These are phyloP conservation scores for Luvunga scandens DNA, from an alignment of 345 rosid species.

Conservation along the genomic window DNA sequence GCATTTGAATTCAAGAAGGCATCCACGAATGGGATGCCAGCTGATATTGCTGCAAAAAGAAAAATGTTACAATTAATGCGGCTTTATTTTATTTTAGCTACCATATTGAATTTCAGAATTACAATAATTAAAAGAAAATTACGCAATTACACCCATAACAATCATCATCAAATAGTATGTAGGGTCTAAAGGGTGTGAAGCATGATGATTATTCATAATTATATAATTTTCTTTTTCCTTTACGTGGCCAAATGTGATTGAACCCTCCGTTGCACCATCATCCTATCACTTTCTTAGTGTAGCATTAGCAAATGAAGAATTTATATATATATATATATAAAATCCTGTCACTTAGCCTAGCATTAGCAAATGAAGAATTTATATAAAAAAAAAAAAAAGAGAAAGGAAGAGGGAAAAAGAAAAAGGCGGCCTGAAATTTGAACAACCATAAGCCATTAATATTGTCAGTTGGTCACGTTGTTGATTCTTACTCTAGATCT, in stretches of 20 bases:
- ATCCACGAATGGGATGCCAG: conserved; percentile 26
- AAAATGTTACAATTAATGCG: background rate
- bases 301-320: background rate
- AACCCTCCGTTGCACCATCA: background rate
- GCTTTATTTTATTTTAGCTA: background rate
- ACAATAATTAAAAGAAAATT: too few species aligned
- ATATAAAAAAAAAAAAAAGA: background rate
- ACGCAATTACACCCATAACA: background rate
- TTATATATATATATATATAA: too few species aligned
- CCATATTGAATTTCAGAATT: background rate
- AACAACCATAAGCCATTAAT: background rate
- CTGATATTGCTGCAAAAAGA: conserved; percentile 8
- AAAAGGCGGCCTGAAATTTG: background rate
- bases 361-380: background rate
- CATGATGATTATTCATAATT: background rate
- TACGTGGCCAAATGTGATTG: background rate
- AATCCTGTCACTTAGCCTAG: background rate
- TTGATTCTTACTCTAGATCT: background rate
- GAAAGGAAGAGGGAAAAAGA: background rate
- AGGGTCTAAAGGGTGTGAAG: background rate
- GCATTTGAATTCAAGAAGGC: conserved; percentile 27
- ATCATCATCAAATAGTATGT: background rate
- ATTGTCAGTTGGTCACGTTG: background rate
- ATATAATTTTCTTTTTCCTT: background rate
- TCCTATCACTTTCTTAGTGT: background rate